Conservation (phyloP, 78 protist genomes). For the Polysphondylium violaceum region DNA sequence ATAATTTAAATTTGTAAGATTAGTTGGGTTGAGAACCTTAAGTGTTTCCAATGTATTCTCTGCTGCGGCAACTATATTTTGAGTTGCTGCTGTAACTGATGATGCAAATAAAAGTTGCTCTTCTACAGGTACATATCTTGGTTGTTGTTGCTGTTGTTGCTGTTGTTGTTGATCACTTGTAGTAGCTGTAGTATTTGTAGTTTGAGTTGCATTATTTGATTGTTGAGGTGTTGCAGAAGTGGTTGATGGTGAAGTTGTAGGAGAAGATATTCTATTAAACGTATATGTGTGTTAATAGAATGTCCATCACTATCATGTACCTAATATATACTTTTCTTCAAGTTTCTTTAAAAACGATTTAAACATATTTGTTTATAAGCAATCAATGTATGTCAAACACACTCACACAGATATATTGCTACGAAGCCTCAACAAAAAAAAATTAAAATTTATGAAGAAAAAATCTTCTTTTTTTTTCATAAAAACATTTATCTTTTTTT, state of each 20-base stretch:
- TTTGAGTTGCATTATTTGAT: slow-evolving; percentile 19
- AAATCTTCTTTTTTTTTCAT: too few species aligned
- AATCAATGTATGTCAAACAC: too few species aligned
- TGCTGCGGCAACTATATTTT: neutral
- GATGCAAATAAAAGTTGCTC: neutral
- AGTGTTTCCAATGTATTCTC: neutral
- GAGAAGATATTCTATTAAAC: slow-evolving; percentile 3
- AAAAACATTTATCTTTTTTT: too few species aligned
- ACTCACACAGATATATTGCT: too few species aligned
- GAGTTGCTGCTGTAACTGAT: neutral
- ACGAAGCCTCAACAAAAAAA: too few species aligned
- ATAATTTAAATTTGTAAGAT: slow-evolving; percentile 31
- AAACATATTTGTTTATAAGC: slow-evolving; percentile 2
- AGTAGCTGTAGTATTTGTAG: neutral
- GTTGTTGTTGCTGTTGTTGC: neutral
- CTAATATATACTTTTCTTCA: neutral
- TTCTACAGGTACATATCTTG: too few species aligned
- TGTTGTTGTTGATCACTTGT: neutral
- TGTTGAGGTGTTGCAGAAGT: slow-evolving; percentile 7
- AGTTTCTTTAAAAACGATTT: neutral
- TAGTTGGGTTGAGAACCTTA: slow-evolving; percentile 14
- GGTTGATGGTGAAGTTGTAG: slow-evolving; percentile 11
- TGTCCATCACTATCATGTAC: neutral
- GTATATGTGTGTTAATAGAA: neutral
- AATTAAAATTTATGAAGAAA: too few species aligned